Percentiles rank a stretch among this genome's conserved stretches.
Conservation (phyloP, 139 green algal genomes). For the Raphidocelis subcapitata region DNA sequence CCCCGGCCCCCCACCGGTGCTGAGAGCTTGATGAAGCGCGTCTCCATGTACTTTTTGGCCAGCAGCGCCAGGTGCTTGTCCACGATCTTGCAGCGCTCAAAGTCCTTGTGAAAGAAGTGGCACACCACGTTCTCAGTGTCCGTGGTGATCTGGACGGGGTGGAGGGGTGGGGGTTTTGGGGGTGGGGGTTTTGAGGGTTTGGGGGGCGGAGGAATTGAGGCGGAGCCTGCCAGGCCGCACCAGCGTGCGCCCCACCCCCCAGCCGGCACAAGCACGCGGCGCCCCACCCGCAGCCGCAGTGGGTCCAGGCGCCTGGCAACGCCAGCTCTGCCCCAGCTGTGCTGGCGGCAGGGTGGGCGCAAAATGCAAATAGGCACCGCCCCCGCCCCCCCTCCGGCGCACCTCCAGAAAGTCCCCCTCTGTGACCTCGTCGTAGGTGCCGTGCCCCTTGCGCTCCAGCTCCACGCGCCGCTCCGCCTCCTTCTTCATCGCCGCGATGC, state of each 20-base stretch:
- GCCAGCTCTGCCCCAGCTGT: too few relatives aligned
- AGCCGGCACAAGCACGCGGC: too few relatives aligned
- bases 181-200: too few relatives aligned
- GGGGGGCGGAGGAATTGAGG: too few relatives aligned
- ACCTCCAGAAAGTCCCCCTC: constrained; percentile 92
- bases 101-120: constrained; percentile 97
- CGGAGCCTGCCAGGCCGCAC: too few relatives aligned
- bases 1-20: constrained; percentile 57
- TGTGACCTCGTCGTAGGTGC: constrained; percentile 67
- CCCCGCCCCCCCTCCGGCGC: too few relatives aligned
- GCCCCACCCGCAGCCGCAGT: too few relatives aligned
- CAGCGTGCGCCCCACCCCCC: too few relatives aligned
- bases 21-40: constrained; percentile 90
- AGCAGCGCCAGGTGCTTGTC: constrained; percentile 88
- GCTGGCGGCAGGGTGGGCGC: too few relatives aligned
- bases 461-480: constrained; percentile 77
- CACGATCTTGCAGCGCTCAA: constrained; percentile 96
- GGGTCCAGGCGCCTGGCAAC: too few relatives aligned
- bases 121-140: constrained; percentile 73
- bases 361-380: too few relatives aligned
- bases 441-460: constrained; percentile 84
- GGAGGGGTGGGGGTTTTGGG: too few relatives aligned
- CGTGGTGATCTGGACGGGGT: constrained; percentile 50
- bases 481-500: constrained; percentile 69
- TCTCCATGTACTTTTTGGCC: constrained; percentile 79